These are phyloP conservation scores for Chloromonas sp. DNA, from an alignment of 163 green algal species.

Conservation along the genomic window DNA sequence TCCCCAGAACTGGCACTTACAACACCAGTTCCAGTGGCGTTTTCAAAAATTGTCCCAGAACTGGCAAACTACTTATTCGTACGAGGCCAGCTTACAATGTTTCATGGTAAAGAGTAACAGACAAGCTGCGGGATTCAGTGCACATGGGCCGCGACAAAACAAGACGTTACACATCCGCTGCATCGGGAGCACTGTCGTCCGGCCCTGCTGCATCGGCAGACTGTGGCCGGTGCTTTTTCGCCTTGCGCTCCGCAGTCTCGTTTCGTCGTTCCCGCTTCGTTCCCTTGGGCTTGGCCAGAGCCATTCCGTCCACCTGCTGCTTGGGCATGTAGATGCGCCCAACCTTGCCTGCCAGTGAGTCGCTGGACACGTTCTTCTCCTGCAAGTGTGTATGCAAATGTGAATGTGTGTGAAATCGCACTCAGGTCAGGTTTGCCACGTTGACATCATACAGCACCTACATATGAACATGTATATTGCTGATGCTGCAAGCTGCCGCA, in stretches of 20 bases:
- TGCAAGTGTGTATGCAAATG: conserved; percentile 24
- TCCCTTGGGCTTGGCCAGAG: conserved; percentile 80
- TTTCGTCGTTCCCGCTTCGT: conserved; percentile 53
- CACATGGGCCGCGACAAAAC: not conserved
- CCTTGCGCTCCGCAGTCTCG: conserved; percentile 34
- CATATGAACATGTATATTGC: too few species aligned
- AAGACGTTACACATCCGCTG: not conserved
- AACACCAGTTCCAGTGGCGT: too few species aligned
- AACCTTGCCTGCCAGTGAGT: conserved; percentile 79
- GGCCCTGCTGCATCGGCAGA: not conserved
- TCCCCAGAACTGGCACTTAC: too few species aligned
- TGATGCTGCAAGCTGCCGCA: not conserved
- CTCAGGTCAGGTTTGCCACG: too few species aligned
- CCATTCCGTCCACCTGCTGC: conserved; percentile 75
- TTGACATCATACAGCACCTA: too few species aligned
- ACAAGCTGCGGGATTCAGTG: too few species aligned
- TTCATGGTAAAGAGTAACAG: too few species aligned
- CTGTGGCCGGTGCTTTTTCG: not conserved
- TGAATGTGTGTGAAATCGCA: not conserved
- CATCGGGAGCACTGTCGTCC: not conserved
- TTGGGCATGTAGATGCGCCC: conserved; percentile 93
- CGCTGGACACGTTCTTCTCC: conserved; percentile 86
- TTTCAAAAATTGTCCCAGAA: too few species aligned
- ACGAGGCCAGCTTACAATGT: too few species aligned
- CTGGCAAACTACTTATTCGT: too few species aligned